Evolutionary conservation across 1,284 basidiomycete genomes (phyloP).

Genomic region (Phlebopus sp.): DNA sequence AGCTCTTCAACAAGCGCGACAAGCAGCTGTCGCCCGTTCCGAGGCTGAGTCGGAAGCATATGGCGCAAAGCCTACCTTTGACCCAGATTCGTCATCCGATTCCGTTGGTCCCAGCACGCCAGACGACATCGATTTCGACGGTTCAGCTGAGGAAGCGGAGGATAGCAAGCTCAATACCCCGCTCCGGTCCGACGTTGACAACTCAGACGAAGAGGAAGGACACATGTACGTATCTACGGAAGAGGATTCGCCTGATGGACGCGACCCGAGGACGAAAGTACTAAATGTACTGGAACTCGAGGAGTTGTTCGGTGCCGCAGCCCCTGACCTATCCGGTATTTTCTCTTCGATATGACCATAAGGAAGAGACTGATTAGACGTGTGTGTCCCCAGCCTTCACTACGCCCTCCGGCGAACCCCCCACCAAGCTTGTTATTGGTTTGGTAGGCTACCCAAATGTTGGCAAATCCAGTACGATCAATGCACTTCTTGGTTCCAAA

Average conservation of each 20-base stretch:
- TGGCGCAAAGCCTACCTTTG: constrained; percentile 2
- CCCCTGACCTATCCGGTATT: constrained; percentile 76
- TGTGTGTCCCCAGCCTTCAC: constrained; percentile 54
- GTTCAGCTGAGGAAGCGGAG: no score
- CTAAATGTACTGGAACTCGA: constrained; percentile 90
- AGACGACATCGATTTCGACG: constrained; percentile 7
- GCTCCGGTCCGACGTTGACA: constrained; percentile 25
- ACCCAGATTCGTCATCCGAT: constrained; percentile 25
- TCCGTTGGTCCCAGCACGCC: constrained; percentile 27
- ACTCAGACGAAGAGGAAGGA: constrained; percentile 34
- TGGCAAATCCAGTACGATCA: constrained; percentile 96
- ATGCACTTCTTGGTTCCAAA: constrained; percentile 92
- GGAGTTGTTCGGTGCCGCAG: constrained; percentile 73
- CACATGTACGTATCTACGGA: constrained; percentile 48
- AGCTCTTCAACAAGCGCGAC: constrained; percentile 74
- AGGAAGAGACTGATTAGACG: constrained; percentile 1
- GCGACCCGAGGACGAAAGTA: constrained; percentile 75
- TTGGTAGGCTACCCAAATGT: constrained; percentile 99
- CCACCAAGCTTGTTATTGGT: constrained; percentile 81
- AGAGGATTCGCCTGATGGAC: constrained; percentile 49
- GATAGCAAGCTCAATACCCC: constrained; percentile 30
- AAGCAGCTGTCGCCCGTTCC: constrained; percentile 43
- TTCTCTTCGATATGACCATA: not conserved
- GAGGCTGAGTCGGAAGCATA: no score
- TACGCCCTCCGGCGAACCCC: constrained; percentile 57